Evolutionary conservation across 768 basidiomycete species (phyloP), one percentile per base, ranked within the genome.

Genomic region (Leucocoprinus sp.): DNA sequence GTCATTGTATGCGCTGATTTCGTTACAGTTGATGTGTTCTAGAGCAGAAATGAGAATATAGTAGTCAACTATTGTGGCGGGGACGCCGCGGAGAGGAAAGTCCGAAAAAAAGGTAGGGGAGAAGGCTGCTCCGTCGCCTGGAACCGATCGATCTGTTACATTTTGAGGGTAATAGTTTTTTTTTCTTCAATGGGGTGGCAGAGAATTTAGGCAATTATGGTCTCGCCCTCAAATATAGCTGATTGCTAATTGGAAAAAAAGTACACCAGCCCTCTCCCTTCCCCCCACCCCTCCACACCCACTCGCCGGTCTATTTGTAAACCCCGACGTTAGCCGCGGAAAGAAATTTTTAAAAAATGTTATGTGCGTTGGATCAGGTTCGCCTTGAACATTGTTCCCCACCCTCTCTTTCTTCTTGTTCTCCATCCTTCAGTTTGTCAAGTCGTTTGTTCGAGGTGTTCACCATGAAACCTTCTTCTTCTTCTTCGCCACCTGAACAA

Each of bases 111-210:
- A 27, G 40, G 46, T 31, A 41, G 33, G n/a, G 46, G 26, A 29
- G 18, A 45, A 45, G 27, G 27, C 44, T 45, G 21, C 27, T 31
- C 44, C 44, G 37, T 38, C 26, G 37, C n/a, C n/a, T 29, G 14
- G 18, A 23, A 34, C 42, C 46, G 46, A 48, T 48, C 46, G 40
- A 48, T 41, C 36, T 18, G 29, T 27, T 34, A 33, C 42, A 23
- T 43, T 43, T 45, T 28, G 37, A 45, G 44, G 37, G 44, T 37
- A 27, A 19, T 28, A 37, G 38, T 45, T 45, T 45, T 45, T 27
- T 28, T 17, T 45, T 45, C 36, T 28, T 17, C 24, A 6, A 36
- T 28, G 36, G 44, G 44, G 37, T 36, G 22, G 29, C 24, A 17
- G 28, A 35, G 22, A 33, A 34, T 26, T 34, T n/a, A n/a, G n/a